A percentile compares a stretch with the other conserved stretches of the same genome.
Evolutionary conservation across 805 yeast genomes (phyloP).

Genomic region (Schwanniomyces pseudopolymorphus): DNA sequence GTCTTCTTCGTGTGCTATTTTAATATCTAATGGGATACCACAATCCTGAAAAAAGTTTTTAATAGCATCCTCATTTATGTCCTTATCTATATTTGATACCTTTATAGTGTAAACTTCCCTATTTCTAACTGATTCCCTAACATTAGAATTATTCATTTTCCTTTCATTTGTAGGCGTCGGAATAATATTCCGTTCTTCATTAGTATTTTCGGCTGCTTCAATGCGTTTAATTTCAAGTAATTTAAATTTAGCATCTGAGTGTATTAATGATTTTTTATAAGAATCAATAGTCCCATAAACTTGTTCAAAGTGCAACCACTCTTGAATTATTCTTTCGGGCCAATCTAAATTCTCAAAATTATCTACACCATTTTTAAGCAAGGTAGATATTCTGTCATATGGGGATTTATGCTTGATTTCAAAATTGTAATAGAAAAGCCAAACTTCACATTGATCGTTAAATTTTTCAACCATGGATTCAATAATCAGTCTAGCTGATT

Average conservation of each 20-base stretch:
- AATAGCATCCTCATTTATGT: conserved; percentile 39
- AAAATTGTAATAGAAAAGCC: conserved; percentile 47
- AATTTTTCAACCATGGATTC: conserved; percentile 22
- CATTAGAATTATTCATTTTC: conserved; percentile 6
- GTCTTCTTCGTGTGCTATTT: conserved; percentile 12
- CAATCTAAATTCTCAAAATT: conserved; percentile 37
- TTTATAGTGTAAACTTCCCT: conserved; percentile 61
- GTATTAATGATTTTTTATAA: conserved; percentile 19
- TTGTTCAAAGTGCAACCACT: conserved; percentile 38
- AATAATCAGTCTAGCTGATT: conserved; percentile 23
- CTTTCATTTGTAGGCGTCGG: not conserved
- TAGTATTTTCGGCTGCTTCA: not conserved
- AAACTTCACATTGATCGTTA: conserved; percentile 40
- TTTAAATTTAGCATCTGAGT: conserved; percentile 3
- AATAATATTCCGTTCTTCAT: not conserved
- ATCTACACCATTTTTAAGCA: conserved; percentile 33
- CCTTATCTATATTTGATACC: conserved; percentile 48
- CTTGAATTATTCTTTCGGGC: conserved; percentile 52
- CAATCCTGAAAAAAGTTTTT: conserved; percentile 54
- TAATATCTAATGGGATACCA: conserved; percentile 49
- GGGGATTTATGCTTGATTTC: conserved; percentile 30
- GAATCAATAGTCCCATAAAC: conserved; percentile 27
- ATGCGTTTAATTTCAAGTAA: conserved; percentile 2
- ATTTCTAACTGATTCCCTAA: conserved; percentile 34
- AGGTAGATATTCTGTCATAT: conserved; percentile 14